Conservation (phyloP, 1,284 basidiomycete species). For the Papiliotrema terrestris region DNA sequence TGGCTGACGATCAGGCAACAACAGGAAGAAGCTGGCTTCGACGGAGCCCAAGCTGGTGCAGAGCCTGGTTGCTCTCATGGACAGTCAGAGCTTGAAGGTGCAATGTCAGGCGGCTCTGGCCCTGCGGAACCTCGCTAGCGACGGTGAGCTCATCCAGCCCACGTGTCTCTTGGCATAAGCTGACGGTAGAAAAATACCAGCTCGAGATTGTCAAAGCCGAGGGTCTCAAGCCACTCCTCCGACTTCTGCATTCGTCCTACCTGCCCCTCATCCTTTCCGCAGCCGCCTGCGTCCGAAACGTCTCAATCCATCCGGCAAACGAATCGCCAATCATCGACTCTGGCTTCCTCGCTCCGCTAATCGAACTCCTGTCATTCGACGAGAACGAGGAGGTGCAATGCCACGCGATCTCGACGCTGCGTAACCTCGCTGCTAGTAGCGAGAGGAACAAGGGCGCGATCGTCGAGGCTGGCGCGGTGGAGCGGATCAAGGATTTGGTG, state of each 20-base stretch:
- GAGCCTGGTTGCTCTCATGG: conserved; percentile 94
- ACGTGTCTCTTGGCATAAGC: not conserved
- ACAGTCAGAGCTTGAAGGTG: conserved; percentile 94
- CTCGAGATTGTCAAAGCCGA: conserved; percentile 97
- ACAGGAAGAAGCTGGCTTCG: conserved; percentile 92
- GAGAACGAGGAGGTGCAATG: conserved; percentile 99
- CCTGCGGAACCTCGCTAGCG: conserved; percentile 92
- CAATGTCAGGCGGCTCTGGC: conserved; percentile 98
- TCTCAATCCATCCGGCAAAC: conserved; percentile 97
- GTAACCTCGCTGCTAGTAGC: conserved; percentile 93
- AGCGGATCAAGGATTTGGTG: conserved; percentile 95
- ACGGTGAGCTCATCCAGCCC: conserved; percentile 60
- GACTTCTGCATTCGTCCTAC: conserved; percentile 94
- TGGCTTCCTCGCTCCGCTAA: conserved; percentile 92
- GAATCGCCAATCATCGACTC: conserved; percentile 99
- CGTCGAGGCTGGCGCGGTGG: conserved; percentile 96
- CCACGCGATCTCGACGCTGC: conserved; percentile 97
- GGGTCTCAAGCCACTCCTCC: conserved; percentile 85
- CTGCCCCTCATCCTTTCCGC: conserved; percentile 98
- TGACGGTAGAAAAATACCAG: conserved; percentile 85
- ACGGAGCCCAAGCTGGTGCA: conserved; percentile 93
- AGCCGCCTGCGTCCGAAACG: conserved; percentile 97
- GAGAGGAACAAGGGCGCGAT: conserved; percentile 99
- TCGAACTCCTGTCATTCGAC: conserved; percentile 92
- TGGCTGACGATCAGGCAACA: conserved; percentile 56